phyloP scores from a whole-genome alignment of 2,329 filamentous ascomycete genomes.

The Cordyceps pruinosa region DNA sequence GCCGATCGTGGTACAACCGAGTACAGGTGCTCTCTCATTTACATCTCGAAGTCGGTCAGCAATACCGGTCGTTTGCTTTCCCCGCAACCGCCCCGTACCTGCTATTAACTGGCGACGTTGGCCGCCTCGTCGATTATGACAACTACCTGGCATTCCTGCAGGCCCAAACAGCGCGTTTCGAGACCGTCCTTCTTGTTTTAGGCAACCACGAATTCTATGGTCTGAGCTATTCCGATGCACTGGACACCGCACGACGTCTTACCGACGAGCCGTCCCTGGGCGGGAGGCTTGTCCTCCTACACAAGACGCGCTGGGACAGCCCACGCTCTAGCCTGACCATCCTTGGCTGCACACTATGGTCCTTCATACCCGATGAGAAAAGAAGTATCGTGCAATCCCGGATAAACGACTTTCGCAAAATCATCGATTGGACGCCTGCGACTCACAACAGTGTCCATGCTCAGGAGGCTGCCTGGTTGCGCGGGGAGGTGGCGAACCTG shows the following conservation, averaged over 20 bases:
- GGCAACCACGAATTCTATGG: constrained; percentile 50
- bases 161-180: constrained; percentile 33
- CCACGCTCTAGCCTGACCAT: constrained; percentile 33
- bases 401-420: constrained; percentile 48
- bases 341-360: constrained; percentile 49
- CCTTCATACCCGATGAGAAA: constrained; percentile 31
- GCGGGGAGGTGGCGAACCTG: constrained; percentile 25
- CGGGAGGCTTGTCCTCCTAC: constrained; percentile 32
- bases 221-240: constrained; percentile 23
- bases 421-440: constrained; percentile 43
- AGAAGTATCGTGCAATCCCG: constrained; percentile 33
- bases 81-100: constrained; percentile 29
- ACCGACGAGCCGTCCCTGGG: constrained; percentile 25
- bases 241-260: constrained; percentile 27
- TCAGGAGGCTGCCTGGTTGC: constrained; percentile 45
- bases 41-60: constrained; percentile 33
- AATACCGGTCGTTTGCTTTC: constrained; percentile 30
- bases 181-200: constrained; percentile 40
- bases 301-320: constrained; percentile 26
- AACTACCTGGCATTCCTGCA: constrained; percentile 37
- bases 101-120: constrained; percentile 44
- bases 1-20: neutral
- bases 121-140: constrained; percentile 40
- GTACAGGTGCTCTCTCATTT: constrained; percentile 34
- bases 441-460: constrained; percentile 42